A percentile compares a stretch with the other conserved stretches of the same genome.
Evolutionary conservation across 257 asterid species (phyloP).

Genomic region (Thymus quinquecostatus): DNA sequence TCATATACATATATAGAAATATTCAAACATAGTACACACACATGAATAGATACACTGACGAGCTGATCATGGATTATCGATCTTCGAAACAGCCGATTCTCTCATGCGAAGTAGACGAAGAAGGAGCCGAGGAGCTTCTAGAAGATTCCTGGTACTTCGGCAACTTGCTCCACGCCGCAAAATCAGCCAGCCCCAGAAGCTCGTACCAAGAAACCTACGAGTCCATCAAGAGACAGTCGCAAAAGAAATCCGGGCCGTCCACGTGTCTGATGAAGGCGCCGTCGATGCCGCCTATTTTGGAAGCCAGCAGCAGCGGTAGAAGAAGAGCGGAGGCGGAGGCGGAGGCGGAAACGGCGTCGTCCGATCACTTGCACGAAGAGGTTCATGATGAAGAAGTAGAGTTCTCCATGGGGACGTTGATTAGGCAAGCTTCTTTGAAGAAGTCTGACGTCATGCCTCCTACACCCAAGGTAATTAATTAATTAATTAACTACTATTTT

Average conservation of each 20-base stretch:
- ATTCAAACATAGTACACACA: no score
- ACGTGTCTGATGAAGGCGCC: slow-evolving; percentile 41
- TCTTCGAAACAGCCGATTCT: slow-evolving; percentile 7
- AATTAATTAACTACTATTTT: no score
- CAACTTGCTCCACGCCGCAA: slow-evolving; percentile 43
- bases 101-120: background rate
- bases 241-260: background rate
- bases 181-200: slow-evolving; percentile 38
- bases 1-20: background rate
- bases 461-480: slow-evolving; percentile 38
- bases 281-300: slow-evolving; percentile 37
- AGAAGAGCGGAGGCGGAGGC: slow-evolving; percentile 19
- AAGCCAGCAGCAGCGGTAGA: background rate
- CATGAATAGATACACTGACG: no score
- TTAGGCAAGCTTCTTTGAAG: slow-evolving; percentile 66
- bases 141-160: slow-evolving; percentile 64
- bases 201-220: slow-evolving; percentile 54
- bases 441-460: slow-evolving; percentile 32
- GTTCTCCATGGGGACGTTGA: slow-evolving; percentile 58
- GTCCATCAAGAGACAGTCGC: slow-evolving; percentile 37
- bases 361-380: background rate
- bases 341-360: background rate
- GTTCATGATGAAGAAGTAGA: slow-evolving; percentile 49
- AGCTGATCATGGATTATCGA: slow-evolving; percentile 16
- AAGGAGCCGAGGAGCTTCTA: slow-evolving; percentile 52